Evolutionary conservation across 306 rosid species (phyloP).

Genomic region (Cucumis melo): DNA sequence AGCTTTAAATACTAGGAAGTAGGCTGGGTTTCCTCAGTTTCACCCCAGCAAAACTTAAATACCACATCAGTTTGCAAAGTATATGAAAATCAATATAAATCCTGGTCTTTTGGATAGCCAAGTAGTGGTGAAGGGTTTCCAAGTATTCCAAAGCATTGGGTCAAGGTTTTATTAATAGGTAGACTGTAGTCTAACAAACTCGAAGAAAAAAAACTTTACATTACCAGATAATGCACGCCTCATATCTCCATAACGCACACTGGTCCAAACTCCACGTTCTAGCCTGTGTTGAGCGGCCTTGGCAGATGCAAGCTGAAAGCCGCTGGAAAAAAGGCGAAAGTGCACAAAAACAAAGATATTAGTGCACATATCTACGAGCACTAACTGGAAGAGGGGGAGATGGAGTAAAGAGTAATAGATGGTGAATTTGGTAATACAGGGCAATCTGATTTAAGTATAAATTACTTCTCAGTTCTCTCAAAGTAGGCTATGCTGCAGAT

Average conservation of each 20-base stretch:
- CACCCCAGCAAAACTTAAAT: neutral
- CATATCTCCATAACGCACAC: slow-evolving; percentile 81
- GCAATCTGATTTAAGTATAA: neutral
- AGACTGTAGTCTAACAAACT: neutral
- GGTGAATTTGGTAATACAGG: neutral
- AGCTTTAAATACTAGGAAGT: neutral
- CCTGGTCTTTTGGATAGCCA: neutral
- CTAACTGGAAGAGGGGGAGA: neutral
- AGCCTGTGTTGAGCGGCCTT: slow-evolving; percentile 91
- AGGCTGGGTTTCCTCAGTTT: neutral
- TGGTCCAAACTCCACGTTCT: slow-evolving; percentile 88
- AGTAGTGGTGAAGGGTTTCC: neutral
- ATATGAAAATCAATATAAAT: neutral
- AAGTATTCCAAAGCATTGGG: neutral
- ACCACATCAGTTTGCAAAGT: neutral
- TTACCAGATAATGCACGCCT: slow-evolving; percentile 83
- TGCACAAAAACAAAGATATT: neutral
- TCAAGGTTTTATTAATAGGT: neutral
- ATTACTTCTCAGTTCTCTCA: neutral
- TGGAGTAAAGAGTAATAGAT: neutral
- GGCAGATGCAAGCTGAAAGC: slow-evolving; percentile 75
- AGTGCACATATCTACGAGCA: neutral
- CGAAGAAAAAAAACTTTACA: neutral
- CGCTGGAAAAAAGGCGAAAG: slow-evolving; percentile 29
- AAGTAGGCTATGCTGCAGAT: slow-evolving; percentile 7